phyloP scores from a whole-genome alignment of 2,329 filamentous ascomycete genomes.

The Cryphonectria radicalis region DNA sequence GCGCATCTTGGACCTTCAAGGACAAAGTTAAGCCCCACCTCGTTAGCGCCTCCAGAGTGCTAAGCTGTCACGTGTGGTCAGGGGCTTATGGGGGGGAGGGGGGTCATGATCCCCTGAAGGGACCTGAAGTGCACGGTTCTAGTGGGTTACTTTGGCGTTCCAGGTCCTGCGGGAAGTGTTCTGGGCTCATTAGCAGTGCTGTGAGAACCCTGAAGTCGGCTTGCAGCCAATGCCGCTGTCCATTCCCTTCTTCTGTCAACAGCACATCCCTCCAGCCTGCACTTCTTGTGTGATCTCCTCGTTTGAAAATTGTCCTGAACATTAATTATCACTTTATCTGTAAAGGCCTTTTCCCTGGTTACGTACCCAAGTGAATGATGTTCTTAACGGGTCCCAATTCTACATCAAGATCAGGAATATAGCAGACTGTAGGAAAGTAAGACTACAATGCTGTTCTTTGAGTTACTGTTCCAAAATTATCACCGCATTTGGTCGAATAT shows the following conservation, averaged over 20 bases:
- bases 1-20: not conserved
- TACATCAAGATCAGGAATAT: not conserved
- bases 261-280: too few species aligned
- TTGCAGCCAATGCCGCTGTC: not conserved
- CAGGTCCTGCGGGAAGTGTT: not conserved
- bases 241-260: too few species aligned
- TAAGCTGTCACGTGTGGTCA: slow-evolving; percentile 11
- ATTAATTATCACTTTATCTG: not conserved
- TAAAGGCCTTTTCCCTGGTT: too few species aligned
- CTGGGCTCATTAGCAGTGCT: not conserved
- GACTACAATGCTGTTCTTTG: not conserved
- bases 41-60: not conserved
- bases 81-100: not conserved
- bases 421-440: not conserved
- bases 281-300: not conserved
- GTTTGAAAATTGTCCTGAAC: not conserved
- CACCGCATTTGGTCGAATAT: not conserved
- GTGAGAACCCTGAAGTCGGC: not conserved
- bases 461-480: not conserved
- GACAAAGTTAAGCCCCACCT: not conserved
- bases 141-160: not conserved
- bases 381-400: not conserved
- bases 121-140: not conserved
- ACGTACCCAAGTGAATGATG: not conserved
- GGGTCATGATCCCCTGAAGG: not conserved